Conservation (phyloP, 2,329 filamentous ascomycete species). For the Curvularia hawaiiensis region DNA sequence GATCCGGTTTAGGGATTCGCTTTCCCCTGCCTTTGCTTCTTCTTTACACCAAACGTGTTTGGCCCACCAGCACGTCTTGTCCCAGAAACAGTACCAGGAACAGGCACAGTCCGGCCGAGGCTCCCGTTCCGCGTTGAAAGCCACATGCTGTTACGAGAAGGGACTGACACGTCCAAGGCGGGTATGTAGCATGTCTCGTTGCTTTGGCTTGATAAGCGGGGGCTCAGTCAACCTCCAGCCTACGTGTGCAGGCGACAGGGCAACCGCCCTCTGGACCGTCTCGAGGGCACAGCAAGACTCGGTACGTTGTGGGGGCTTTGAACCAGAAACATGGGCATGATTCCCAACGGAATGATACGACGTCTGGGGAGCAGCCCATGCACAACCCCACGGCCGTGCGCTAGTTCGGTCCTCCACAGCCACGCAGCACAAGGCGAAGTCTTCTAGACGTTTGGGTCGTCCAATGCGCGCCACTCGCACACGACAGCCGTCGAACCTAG, state of each 20-base stretch:
- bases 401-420: slow-evolving; percentile 21
- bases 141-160: slow-evolving; percentile 1
- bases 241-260: neutral
- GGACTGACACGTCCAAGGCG: neutral
- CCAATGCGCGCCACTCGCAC: slow-evolving; percentile 16
- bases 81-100: slow-evolving; percentile 9
- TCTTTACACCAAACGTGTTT: slow-evolving; percentile 8
- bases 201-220: slow-evolving; percentile 15
- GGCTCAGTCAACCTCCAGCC: slow-evolving; percentile 18
- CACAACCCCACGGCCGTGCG: slow-evolving; percentile 5
- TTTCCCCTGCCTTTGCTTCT: slow-evolving; percentile 2
- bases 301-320: neutral
- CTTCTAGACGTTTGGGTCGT: slow-evolving; percentile 22
- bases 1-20: slow-evolving; percentile 8
- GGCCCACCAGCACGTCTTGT: slow-evolving; percentile 5
- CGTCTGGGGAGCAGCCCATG: neutral
- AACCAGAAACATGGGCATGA: neutral
- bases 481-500: slow-evolving; percentile 14
- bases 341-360: neutral
- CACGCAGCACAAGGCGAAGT: slow-evolving; percentile 22
- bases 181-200: slow-evolving; percentile 10
- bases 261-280: slow-evolving; percentile 5
- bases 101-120: slow-evolving; percentile 13
- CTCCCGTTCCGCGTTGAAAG: neutral
- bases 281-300: neutral